Base-by-base conservation (phyloP, 306 rosid genomes). In the Argentina anserina region DNA sequence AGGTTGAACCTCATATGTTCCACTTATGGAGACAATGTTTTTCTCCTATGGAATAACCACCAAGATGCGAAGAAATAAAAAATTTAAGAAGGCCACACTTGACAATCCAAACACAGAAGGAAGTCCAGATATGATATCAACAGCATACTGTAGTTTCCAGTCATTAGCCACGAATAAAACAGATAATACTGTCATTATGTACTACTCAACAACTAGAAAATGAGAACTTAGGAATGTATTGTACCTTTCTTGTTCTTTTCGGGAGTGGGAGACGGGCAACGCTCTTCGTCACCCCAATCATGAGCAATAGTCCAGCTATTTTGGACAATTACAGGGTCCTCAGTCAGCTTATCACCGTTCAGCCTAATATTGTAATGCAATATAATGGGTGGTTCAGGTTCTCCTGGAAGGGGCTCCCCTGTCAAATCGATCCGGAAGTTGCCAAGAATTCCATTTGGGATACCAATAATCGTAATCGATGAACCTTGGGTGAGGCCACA, bases 401-500 rank as follows among this genome's bases (percentile, higher is more conserved):
- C 99, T 84, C 99, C 97, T 14, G 99, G 99, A 78, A 95, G 91
- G 75, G 91, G 86, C 77, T 88, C 99, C 73, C 96, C 99, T 25
- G 96, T 88, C 77, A 95, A 80, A 73, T 95, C 97, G 10, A 95
- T 83, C 82, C 86, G 90, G 75, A 95, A 95, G 77, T 86, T 81
- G 17, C 97, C 99, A 61, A 95, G 89, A 75, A 95, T 79, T 72
- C 99, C 99, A 85, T 88, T 84, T 63, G 99, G 99, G 83, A 82
- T 72, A 34, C 93, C 99, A 53, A 95, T 88, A 75, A 95, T 47
- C 50, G 96, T 84, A 81, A 95, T 83, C 53, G 99, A 84, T 81
- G 99, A 95, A 75, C 99, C 97, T 84, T 95, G 97, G 70, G 97
- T 95, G 64, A 95, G 90, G 70, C 99, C 99, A 86, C 99, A 95